Evolutionary conservation across 164 flowering plant genomes (phyloP).

Genomic region (Tetrastigma voinierianum): DNA sequence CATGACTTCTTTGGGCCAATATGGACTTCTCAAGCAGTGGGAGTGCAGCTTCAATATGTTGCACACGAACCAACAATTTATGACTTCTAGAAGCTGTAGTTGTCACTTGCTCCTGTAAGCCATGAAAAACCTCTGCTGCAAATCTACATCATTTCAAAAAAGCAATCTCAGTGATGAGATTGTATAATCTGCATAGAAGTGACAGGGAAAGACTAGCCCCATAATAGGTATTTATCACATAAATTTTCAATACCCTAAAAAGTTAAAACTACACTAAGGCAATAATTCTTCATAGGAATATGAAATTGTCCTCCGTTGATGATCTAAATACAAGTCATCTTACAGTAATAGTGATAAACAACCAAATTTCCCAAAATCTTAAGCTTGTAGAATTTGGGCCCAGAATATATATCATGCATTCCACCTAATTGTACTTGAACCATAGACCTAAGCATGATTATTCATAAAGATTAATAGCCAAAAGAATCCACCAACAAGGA

Average conservation of each 20-base stretch:
- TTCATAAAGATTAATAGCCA: neutral
- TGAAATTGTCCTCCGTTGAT: neutral
- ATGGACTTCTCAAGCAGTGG: constrained; percentile 81
- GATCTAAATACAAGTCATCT: neutral
- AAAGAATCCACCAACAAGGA: too few species aligned
- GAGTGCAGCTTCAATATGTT: constrained; percentile 68
- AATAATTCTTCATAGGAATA: neutral
- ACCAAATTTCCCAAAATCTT: too few species aligned
- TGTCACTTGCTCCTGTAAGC: constrained; percentile 82
- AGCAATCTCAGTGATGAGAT: constrained; percentile 9
- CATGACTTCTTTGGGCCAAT: constrained; percentile 72
- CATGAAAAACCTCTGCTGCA: constrained; percentile 95
- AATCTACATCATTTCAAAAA: constrained; percentile 50
- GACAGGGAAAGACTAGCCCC: neutral
- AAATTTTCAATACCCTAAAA: neutral
- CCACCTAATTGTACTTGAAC: neutral
- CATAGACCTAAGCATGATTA: neutral
- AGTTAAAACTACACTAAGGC: neutral
- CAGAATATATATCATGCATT: too few species aligned
- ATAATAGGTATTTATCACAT: neutral
- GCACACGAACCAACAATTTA: constrained; percentile 63
- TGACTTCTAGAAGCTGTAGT: constrained; percentile 80
- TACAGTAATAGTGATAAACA: too few species aligned
- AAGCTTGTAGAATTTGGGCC: too few species aligned
- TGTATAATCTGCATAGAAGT: neutral